These are phyloP conservation scores for Solanum acaule DNA, from an alignment of 257 asterid genomes.

Conservation along the genomic window DNA sequence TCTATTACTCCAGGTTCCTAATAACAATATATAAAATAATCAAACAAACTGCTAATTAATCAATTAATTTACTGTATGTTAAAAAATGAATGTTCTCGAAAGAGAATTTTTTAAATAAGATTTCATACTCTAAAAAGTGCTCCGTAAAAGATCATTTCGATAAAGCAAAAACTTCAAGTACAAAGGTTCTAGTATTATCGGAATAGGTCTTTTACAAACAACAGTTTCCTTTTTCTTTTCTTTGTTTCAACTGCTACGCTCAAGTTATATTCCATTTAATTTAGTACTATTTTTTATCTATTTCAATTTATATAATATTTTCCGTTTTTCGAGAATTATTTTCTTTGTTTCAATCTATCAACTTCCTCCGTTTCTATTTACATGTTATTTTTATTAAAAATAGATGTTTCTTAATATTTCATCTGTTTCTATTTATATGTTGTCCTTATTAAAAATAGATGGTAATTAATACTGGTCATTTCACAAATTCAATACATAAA, in stretches of 20 bases:
- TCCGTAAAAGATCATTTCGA: not conserved
- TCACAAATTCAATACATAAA: too few species aligned
- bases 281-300: not conserved
- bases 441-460: too few species aligned
- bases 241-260: not conserved
- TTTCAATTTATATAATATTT: too few species aligned
- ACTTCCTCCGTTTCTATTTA: too few species aligned
- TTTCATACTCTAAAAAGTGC: not conserved
- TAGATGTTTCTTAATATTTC: too few species aligned
- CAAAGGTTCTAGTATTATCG: not conserved
- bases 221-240: not conserved
- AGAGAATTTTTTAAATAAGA: not conserved
- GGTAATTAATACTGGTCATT: too few species aligned
- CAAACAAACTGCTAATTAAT: not conserved
- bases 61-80: not conserved
- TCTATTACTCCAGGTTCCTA: conserved; percentile 59
- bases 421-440: too few species aligned
- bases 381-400: too few species aligned
- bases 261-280: not conserved
- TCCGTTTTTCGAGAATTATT: too few species aligned
- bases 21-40: not conserved
- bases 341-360: too few species aligned
- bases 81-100: not conserved
- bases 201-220: not conserved
- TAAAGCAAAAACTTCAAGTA: not conserved